phyloP scores from a whole-genome alignment of 2,329 filamentous ascomycete species.

The Botryotinia globosa region DNA sequence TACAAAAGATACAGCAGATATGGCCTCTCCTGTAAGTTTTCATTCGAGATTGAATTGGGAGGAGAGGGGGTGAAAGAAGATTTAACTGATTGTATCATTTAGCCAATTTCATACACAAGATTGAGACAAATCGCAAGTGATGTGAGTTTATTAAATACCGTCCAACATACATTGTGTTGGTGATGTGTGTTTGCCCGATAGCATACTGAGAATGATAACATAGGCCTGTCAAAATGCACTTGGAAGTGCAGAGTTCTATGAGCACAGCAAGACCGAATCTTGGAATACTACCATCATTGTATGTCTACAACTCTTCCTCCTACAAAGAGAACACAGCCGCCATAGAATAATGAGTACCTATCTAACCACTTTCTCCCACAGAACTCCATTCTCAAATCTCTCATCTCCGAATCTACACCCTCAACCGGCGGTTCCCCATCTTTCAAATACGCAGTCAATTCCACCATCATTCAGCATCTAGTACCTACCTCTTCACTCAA shows the following conservation, averaged over 20 bases:
- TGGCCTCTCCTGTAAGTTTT: slow-evolving; percentile 27
- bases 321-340: neutral
- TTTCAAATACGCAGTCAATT: slow-evolving; percentile 96
- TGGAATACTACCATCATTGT: slow-evolving; percentile 97
- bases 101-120: slow-evolving; percentile 74
- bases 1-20: slow-evolving; percentile 20
- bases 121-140: slow-evolving; percentile 84
- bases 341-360: slow-evolving; percentile 16
- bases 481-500: slow-evolving; percentile 64
- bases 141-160: slow-evolving; percentile 47
- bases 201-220: slow-evolving; percentile 4
- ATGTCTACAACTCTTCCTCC: slow-evolving; percentile 41
- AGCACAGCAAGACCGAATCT: slow-evolving; percentile 76
- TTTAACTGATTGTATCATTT: slow-evolving; percentile 24
- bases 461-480: slow-evolving; percentile 95
- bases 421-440: slow-evolving; percentile 53
- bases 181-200: neutral
- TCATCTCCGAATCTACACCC: slow-evolving; percentile 72
- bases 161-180: neutral
- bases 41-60: neutral
- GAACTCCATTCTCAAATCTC: slow-evolving; percentile 73
- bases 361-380: slow-evolving; percentile 37
- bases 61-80: neutral
- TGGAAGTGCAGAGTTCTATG: slow-evolving; percentile 72
- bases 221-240: slow-evolving; percentile 83